These are phyloP conservation scores for Melampsora medusae DNA, from an alignment of 1,284 basidiomycete species.

Conservation along the genomic window DNA sequence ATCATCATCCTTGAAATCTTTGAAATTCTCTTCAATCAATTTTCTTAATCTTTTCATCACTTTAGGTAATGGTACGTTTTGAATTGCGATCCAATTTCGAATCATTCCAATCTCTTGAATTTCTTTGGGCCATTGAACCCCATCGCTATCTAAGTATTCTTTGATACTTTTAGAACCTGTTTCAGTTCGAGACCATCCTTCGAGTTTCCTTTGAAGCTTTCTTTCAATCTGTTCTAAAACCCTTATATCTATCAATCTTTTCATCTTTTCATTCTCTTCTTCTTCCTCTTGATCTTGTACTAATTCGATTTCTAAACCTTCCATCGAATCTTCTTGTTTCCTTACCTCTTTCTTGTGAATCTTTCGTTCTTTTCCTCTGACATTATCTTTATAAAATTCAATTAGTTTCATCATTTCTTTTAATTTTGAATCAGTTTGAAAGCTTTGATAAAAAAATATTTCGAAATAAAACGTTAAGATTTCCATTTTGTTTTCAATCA, in stretches of 20 bases:
- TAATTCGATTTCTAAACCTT: background rate
- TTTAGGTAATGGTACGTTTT: constrained; percentile 29
- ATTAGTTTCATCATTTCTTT: constrained; percentile 29
- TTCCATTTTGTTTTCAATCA: constrained; percentile 80
- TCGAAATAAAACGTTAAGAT: constrained; percentile 71
- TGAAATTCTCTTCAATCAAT: background rate
- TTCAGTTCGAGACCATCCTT: background rate
- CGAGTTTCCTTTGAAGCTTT: background rate
- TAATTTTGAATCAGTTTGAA: constrained; percentile 19
- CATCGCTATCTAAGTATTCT: background rate
- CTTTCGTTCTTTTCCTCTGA: constrained; percentile 24
- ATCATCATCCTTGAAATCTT: too few species aligned
- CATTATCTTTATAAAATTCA: constrained; percentile 18
- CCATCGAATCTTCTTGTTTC: constrained; percentile 8
- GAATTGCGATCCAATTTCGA: constrained; percentile 12
- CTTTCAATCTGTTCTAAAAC: constrained; percentile 1
- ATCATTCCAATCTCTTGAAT: constrained; percentile 6
- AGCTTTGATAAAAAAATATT: constrained; percentile 53
- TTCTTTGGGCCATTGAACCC: background rate
- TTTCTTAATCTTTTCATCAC: constrained; percentile 16
- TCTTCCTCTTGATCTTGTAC: background rate
- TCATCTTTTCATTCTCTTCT: background rate
- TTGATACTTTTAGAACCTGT: background rate
- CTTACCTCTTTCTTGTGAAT: constrained; percentile 2
- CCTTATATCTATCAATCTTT: background rate